These are phyloP conservation scores for Rhododendron simsii DNA, from an alignment of 148 eudicot species.

Conservation along the genomic window DNA sequence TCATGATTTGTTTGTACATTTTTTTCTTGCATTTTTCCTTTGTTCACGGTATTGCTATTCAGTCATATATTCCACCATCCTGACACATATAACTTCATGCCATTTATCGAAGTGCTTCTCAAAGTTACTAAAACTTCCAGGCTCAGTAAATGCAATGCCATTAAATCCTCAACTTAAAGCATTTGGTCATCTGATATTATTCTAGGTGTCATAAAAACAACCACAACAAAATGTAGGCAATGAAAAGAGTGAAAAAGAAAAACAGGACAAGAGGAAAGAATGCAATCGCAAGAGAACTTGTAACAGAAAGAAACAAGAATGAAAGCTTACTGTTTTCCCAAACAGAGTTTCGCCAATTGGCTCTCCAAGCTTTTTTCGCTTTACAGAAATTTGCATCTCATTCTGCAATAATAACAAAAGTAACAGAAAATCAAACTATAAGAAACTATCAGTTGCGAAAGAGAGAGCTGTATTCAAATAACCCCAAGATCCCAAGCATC, in stretches of 20 bases:
- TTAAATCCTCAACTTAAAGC: neutral
- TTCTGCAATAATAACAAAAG: conserved; percentile 33
- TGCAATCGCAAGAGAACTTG: neutral
- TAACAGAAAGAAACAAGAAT: neutral
- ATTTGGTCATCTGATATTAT: neutral
- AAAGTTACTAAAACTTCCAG: neutral
- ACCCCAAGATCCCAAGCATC: conserved; percentile 1
- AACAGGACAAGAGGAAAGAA: neutral
- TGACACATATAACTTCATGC: neutral
- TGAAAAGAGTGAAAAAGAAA: neutral
- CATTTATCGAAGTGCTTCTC: neutral
- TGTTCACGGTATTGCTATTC: neutral
- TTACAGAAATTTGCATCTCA: conserved; percentile 73
- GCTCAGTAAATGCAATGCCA: neutral
- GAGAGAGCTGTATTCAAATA: neutral
- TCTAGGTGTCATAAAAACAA: neutral
- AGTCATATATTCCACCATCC: neutral
- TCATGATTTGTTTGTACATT: neutral
- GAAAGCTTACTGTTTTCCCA: conserved; percentile 75
- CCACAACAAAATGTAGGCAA: neutral
- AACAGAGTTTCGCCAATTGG: conserved; percentile 77
- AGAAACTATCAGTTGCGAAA: neutral
- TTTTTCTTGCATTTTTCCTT: neutral
- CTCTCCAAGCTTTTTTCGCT: conserved; percentile 62
- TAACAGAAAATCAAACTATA: neutral